Evolutionary conservation across 78 protist species (phyloP), one percentile per base, ranked within the genome.

Genomic region (slime mould (Dictyostelium discoideum)): DNA sequence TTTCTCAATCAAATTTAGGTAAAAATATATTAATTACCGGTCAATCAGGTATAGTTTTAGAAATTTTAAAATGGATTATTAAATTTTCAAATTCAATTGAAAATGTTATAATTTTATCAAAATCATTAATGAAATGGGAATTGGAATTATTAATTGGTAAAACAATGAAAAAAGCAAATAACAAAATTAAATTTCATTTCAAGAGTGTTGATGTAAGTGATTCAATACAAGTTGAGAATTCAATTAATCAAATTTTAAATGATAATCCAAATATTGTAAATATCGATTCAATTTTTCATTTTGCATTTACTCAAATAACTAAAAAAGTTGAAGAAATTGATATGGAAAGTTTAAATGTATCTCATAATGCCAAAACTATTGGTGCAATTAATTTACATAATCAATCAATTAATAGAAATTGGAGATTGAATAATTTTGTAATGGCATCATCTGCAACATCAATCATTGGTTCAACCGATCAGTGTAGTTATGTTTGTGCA

Each of bases 401-500:
- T 63, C 18, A 77, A 60, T 80, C 84, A 4, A 37, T 87, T 39
- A 42, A 42, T 67, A 14, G 78, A 20, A 60, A 60, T 60, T 48
- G 54, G 48, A 14, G 84, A 14, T 50, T 84, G 24, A 76, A 32
- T 7, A 5, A 86, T 18, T 92, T 90, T 67, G 72, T 97, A 22
- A 48, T 96, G 26, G 76, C 83, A 18, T 95, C 97, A 3, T 92
- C 97, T 3, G 73, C 93, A 1, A 80, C 54, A 13, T 77, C 93
- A 7, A 76, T 87, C 1, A 46, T 87, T 16, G 97, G 97, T 11
- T 32, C 84, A 54, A 54, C 84, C 3, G 93, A 84, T 60, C 98
- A 95, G 78, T 40, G 94, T 29, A 32, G 84, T 74, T 97, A 97
- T 84, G 88, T 93, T 29, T 87, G 96, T 26, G 98, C 97, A 44